Percentiles rank a stretch among this genome's conserved stretches.
Evolutionary conservation across 768 basidiomycete genomes (phyloP).

Genomic region (Trametes cubensis): DNA sequence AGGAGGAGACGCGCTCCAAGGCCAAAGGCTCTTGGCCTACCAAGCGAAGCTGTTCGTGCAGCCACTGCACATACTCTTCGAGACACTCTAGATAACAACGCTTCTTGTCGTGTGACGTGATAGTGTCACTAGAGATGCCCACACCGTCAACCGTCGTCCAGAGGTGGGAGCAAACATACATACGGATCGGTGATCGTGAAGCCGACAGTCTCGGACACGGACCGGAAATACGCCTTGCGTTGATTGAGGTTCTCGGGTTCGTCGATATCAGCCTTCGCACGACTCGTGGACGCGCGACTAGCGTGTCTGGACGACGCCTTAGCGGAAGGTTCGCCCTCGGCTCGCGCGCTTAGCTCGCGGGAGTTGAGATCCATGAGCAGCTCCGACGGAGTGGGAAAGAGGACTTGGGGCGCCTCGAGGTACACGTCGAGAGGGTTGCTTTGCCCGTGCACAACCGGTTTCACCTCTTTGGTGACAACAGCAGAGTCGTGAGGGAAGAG

Average conservation of each 20-base stretch:
- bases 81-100: conserved; percentile 72
- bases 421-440: conserved; percentile 25
- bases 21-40: conserved; percentile 48
- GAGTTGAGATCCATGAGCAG: conserved; percentile 51
- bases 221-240: conserved; percentile 60
- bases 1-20: conserved; percentile 31
- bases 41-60: conserved; percentile 62
- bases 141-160: conserved; percentile 5
- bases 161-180: conserved; percentile 27
- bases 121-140: conserved; percentile 52
- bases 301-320: background rate
- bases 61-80: conserved; percentile 68
- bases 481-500: background rate
- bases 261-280: conserved; percentile 3
- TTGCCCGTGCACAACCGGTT: background rate
- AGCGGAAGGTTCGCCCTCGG: background rate
- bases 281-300: background rate
- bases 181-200: conserved; percentile 67
- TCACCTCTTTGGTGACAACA: background rate
- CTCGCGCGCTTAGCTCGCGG: conserved; percentile 14
- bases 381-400: conserved; percentile 68
- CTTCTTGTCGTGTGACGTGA: conserved; percentile 80
- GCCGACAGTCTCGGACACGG: conserved; percentile 55
- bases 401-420: conserved; percentile 28
- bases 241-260: conserved; percentile 46